Conservation (phyloP, 2,329 filamentous ascomycete genomes). For the Trichoderma sp. region DNA sequence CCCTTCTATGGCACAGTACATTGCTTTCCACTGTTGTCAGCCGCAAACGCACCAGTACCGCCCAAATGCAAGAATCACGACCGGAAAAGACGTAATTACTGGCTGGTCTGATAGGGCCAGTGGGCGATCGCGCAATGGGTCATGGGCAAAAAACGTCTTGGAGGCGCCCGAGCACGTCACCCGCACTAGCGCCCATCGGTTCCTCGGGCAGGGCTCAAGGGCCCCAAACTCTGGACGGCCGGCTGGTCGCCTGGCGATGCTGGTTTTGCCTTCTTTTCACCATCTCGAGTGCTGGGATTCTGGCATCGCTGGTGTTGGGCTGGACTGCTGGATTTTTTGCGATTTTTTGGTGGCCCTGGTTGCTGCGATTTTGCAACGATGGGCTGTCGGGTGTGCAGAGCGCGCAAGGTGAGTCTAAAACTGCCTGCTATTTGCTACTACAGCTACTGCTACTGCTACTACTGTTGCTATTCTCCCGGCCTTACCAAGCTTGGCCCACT, state of each 20-base stretch:
- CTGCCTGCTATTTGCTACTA: background rate
- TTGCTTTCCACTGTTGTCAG: fast-evolving
- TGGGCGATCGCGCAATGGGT: conserved; percentile 22
- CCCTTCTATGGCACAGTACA: background rate
- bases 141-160: conserved; percentile 21
- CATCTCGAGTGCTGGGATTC: background rate
- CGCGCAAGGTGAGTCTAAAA: conserved; percentile 39
- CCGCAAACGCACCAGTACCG: background rate
- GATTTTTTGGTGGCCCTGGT: background rate
- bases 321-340: background rate
- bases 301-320: background rate
- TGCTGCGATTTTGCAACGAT: conserved; percentile 29
- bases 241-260: conserved; percentile 7
- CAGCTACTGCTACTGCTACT: background rate
- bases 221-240: background rate
- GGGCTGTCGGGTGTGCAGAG: conserved; percentile 45
- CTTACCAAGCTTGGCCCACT: background rate
- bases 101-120: conserved; percentile 6
- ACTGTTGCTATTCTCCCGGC: background rate
- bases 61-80: background rate
- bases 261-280: background rate
- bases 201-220: conserved; percentile 19
- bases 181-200: conserved; percentile 22
- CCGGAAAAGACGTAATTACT: background rate
- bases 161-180: conserved; percentile 23